Percentiles rank a stretch among this genome's conserved stretches.
Evolutionary conservation across 805 yeast species (phyloP).

Genomic region (Peterozyma toletana): DNA sequence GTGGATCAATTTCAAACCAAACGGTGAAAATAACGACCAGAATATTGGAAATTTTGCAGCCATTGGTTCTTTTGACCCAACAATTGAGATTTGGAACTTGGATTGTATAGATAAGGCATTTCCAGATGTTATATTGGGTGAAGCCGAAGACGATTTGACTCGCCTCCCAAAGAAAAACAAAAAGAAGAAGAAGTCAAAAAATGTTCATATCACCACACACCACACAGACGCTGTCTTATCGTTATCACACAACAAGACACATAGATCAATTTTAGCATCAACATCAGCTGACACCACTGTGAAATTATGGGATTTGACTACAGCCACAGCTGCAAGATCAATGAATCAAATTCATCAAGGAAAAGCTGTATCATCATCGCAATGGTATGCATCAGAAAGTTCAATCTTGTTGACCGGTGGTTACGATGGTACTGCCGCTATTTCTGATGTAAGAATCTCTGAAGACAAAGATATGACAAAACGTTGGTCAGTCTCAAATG

Average conservation of each 20-base stretch:
- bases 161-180: slow-evolving; percentile 38
- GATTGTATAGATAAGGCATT: slow-evolving; percentile 89
- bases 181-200: slow-evolving; percentile 40
- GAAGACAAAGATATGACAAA: slow-evolving; percentile 54
- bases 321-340: slow-evolving; percentile 72
- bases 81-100: slow-evolving; percentile 93
- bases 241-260: slow-evolving; percentile 71
- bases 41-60: slow-evolving; percentile 89
- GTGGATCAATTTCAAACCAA: slow-evolving; percentile 80
- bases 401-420: slow-evolving; percentile 83
- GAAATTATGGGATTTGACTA: slow-evolving; percentile 87
- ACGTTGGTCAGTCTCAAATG: slow-evolving; percentile 51
- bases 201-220: slow-evolving; percentile 56
- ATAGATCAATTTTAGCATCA: slow-evolving; percentile 82
- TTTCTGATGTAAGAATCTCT: slow-evolving; percentile 79
- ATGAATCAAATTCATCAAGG: slow-evolving; percentile 63
- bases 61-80: slow-evolving; percentile 94
- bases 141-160: slow-evolving; percentile 39
- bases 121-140: slow-evolving; percentile 91
- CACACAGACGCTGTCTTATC: slow-evolving; percentile 94
- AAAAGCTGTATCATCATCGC: slow-evolving; percentile 76
- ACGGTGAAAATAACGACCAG: slow-evolving; percentile 29
- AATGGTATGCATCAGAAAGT: slow-evolving; percentile 72
- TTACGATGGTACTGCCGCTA: slow-evolving; percentile 75
- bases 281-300: slow-evolving; percentile 94